Evolutionary conservation across 2,329 filamentous ascomycete genomes (phyloP), one percentile per base, ranked within the genome.

Genomic region (Claviceps spartinae): DNA sequence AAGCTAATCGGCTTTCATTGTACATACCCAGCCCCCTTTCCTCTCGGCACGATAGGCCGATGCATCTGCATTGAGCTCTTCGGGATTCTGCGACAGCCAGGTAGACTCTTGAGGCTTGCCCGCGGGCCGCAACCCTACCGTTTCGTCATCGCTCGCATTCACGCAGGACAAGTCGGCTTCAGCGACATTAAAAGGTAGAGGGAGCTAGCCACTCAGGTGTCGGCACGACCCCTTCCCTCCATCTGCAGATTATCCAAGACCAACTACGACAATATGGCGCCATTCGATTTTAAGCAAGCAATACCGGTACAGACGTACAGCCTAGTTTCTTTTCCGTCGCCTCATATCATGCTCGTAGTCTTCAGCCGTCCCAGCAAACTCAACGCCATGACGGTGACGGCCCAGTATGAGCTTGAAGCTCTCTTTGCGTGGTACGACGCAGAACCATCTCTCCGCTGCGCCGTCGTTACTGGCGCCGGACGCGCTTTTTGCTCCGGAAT

Each of bases 401-500:
- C 72, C 61, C 77, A 81, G 64, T 63, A 66, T 51, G 69, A 70
- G 50, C 70, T 81, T 38, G 69, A 70, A 54, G 55, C 57, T 1
- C 68, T 79, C 26, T 83, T 74, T 71, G 62, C 67, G 16, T 84
- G 79, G 76, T 83, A 78, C 63, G 83, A 86, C 60, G 62, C 61
- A n/a, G 76, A 85, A 63, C 76, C 80, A 1, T 65, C 65, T 1
- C 72, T 86, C 47, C 76, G 77, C 46, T 81, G 78, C 60, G 81
- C 78, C 46, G 72, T 86, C 2, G 61, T 86, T 46, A 85, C 82
- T 0, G 83, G 83, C 20, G 67, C 69, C 0, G 82, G 81, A 0
- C 70, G 79, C 9, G 80, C 81, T 0, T 86, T 86, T 60, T 86
- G 81, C 63, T 80, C 82, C 0, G 83, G 83, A 16, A 81, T 81